Conservation (phyloP, 2,329 filamentous ascomycete species). For the Calonectria pteridis region DNA sequence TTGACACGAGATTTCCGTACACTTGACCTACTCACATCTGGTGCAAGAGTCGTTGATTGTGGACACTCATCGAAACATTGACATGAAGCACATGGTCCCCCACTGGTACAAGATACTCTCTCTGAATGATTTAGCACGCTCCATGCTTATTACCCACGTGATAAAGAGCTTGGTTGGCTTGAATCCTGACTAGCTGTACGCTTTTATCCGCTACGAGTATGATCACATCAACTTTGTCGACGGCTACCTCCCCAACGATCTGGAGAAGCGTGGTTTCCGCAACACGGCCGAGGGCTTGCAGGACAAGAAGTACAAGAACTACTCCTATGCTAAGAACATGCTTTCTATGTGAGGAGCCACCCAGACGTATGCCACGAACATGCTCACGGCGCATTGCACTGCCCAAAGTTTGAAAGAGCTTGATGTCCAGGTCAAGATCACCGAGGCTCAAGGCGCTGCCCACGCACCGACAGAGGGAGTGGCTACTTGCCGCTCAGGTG, state of each 20-base stretch:
- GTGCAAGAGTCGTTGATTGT: slow-evolving; percentile 63
- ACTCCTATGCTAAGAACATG: slow-evolving; percentile 62
- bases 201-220: slow-evolving; percentile 55
- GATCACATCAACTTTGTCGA: slow-evolving; percentile 58
- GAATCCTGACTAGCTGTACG: slow-evolving; percentile 50
- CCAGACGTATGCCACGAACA: slow-evolving; percentile 55
- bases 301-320: slow-evolving; percentile 59
- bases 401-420: no score
- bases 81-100: slow-evolving; percentile 57
- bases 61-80: slow-evolving; percentile 56
- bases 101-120: slow-evolving; percentile 65
- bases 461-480: slow-evolving; percentile 55
- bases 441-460: slow-evolving; percentile 54
- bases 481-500: slow-evolving; percentile 59
- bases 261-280: slow-evolving; percentile 58
- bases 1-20: slow-evolving; percentile 61
- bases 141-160: slow-evolving; percentile 58
- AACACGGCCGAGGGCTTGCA: slow-evolving; percentile 46
- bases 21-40: slow-evolving; percentile 59
- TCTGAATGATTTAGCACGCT: slow-evolving; percentile 60
- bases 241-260: slow-evolving; percentile 60
- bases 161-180: slow-evolving; percentile 59
- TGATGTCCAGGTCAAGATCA: no score
- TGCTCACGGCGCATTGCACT: slow-evolving; percentile 52
- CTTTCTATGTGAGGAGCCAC: slow-evolving; percentile 58